phyloP scores from a whole-genome alignment of 2,329 filamentous ascomycete genomes.

The Elsinoe batatas region DNA sequence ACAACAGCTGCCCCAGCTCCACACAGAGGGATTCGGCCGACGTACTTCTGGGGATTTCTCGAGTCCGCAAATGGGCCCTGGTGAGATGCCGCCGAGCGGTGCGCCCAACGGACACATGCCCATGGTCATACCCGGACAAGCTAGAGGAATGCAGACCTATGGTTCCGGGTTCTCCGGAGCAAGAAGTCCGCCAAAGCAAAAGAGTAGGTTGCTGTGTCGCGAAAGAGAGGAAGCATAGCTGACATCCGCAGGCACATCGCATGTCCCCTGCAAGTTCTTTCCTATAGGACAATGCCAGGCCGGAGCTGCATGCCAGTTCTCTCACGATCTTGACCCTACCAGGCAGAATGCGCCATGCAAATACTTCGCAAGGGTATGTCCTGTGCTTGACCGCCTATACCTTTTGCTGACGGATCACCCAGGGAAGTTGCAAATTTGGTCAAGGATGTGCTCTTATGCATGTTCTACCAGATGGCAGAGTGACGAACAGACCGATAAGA shows the following conservation, averaged over 20 bases:
- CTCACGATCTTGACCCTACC: conserved; percentile 78
- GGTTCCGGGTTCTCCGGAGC: conserved; percentile 20
- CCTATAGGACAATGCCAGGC: conserved; percentile 93
- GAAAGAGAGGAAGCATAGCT: conserved; percentile 15
- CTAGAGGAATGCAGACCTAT: not conserved
- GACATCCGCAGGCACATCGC: conserved; percentile 64
- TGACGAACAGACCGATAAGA: conserved; percentile 62
- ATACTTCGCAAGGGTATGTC: conserved; percentile 86
- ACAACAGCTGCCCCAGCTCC: conserved; percentile 6
- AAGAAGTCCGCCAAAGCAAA: conserved; percentile 41
- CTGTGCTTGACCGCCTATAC: not conserved
- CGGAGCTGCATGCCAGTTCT: conserved; percentile 90
- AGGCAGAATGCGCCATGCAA: conserved; percentile 87
- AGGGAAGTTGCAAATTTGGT: conserved; percentile 99
- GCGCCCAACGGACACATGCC: conserved; percentile 8
- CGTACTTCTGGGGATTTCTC: conserved; percentile 8
- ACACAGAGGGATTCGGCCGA: not conserved
- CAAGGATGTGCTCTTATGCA: conserved; percentile 96
- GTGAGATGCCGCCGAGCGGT: conserved; percentile 1
- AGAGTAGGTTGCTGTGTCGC: conserved; percentile 28
- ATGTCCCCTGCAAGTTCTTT: conserved; percentile 99
- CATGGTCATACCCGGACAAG: conserved; percentile 10
- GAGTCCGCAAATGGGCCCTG: conserved; percentile 2
- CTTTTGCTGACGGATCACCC: conserved; percentile 21
- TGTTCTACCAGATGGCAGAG: conserved; percentile 82